phyloP scores from a whole-genome alignment of 2,329 filamentous ascomycete genomes.

The Tolypocladium tundrense region DNA sequence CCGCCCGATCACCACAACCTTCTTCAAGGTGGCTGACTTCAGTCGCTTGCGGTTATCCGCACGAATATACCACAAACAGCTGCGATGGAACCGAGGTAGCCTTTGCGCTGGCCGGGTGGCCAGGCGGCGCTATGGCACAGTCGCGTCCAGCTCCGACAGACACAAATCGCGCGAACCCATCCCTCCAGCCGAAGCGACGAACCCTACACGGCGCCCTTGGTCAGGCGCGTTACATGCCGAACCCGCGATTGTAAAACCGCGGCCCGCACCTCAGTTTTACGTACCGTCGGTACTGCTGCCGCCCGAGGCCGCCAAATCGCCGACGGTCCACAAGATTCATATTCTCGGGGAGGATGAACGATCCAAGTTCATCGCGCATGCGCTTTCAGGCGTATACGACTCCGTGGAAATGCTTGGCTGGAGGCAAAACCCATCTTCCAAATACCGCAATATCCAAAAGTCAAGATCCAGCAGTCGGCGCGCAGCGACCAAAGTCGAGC shows the following conservation, averaged over 20 bases:
- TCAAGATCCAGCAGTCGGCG: constrained; percentile 9
- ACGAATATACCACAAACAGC: constrained; percentile 26
- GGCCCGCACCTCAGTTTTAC: constrained; percentile 14
- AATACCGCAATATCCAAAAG: constrained; percentile 21
- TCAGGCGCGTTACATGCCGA: constrained; percentile 9
- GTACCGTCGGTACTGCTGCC: constrained; percentile 26
- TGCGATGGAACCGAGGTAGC: constrained; percentile 31
- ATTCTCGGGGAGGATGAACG: constrained; percentile 31
- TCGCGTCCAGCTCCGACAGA: constrained; percentile 10
- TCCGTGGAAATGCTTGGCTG: constrained; percentile 25
- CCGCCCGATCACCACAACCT: constrained; percentile 4
- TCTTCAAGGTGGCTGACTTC: constrained; percentile 23
- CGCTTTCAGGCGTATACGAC: constrained; percentile 29
- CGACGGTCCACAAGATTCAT: constrained; percentile 27
- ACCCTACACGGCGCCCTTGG: constrained; percentile 11
- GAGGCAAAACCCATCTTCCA: constrained; percentile 12
- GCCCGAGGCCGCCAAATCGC: constrained; percentile 18
- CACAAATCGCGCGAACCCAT: constrained; percentile 12
- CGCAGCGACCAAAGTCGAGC: constrained; percentile 9
- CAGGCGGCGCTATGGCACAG: constrained; percentile 21
- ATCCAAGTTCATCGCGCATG: constrained; percentile 30
- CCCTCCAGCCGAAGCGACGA: constrained; percentile 9
- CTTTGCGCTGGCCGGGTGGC: constrained; percentile 24
- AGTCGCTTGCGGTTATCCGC: constrained; percentile 32
- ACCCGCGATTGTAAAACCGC: neutral